Conservation (phyloP, 371 early-diverging fungal genomes). For the Synchytrium microbalum region DNA sequence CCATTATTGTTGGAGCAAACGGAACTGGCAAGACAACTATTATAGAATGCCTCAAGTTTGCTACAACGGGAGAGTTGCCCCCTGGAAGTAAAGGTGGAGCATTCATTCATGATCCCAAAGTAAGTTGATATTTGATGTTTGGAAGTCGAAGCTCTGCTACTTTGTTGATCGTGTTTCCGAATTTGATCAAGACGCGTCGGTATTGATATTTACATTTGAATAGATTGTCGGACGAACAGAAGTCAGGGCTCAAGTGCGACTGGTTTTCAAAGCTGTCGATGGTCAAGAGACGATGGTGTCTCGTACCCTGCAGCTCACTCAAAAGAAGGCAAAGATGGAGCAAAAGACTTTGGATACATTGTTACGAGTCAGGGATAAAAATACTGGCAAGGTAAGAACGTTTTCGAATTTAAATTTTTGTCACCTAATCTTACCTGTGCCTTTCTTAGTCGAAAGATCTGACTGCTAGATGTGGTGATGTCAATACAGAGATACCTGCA, state of each 20-base stretch:
- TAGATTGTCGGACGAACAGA: slow-evolving; percentile 77
- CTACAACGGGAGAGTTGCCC: slow-evolving; percentile 94
- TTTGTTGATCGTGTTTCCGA: too few species aligned
- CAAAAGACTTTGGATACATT: slow-evolving; percentile 86
- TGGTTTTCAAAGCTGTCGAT: slow-evolving; percentile 76
- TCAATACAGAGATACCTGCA: slow-evolving; percentile 78
- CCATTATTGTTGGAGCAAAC: slow-evolving; percentile 97
- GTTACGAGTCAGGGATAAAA: slow-evolving; percentile 51
- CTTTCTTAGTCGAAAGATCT: slow-evolving; percentile 23
- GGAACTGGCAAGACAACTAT: slow-evolving; percentile 99
- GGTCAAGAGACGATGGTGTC: slow-evolving; percentile 68
- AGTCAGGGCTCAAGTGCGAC: slow-evolving; percentile 89
- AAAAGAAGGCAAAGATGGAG: slow-evolving; percentile 51
- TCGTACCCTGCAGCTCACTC: slow-evolving; percentile 72
- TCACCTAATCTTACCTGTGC: too few species aligned
- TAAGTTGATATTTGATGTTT: slow-evolving; percentile 23
- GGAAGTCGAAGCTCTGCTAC: not conserved
- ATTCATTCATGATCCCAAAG: slow-evolving; percentile 97
- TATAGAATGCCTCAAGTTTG: slow-evolving; percentile 97
- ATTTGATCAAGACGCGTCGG: not conserved
- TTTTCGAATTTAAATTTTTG: not conserved
- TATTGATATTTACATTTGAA: not conserved
- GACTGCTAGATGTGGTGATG: slow-evolving; percentile 74
- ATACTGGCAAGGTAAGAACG: slow-evolving; percentile 48
- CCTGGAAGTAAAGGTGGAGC: slow-evolving; percentile 87